phyloP scores from a whole-genome alignment of 2,329 filamentous ascomycete species.

The Chalara sp. region DNA sequence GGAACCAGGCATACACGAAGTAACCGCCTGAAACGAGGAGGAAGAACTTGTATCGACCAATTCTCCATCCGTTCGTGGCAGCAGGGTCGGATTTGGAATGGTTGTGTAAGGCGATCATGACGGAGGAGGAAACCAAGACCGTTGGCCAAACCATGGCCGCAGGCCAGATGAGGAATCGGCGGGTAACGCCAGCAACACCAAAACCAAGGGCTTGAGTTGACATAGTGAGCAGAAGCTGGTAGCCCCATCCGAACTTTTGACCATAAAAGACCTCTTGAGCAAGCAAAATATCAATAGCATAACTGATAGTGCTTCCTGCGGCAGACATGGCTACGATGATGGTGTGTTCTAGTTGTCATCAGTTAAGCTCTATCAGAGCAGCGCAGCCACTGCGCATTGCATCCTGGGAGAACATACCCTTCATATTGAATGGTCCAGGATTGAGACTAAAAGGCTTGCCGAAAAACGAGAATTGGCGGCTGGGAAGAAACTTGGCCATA shows the following conservation, averaged over 20 bases:
- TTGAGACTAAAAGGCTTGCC: constrained; percentile 37
- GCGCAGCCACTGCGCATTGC: no score
- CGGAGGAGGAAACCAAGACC: constrained; percentile 41
- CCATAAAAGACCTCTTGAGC: constrained; percentile 68
- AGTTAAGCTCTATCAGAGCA: no score
- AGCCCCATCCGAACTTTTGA: constrained; percentile 57
- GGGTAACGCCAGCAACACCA: constrained; percentile 52
- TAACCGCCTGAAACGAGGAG: constrained; percentile 31
- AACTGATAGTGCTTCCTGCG: constrained; percentile 36
- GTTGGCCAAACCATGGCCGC: constrained; percentile 61
- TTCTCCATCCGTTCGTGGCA: constrained; percentile 43
- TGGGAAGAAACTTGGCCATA: constrained; percentile 8
- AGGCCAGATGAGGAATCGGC: constrained; percentile 51
- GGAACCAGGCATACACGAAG: constrained; percentile 46
- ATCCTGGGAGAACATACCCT: constrained; percentile 23
- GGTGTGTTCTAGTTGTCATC: constrained; percentile 42
- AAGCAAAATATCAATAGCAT: constrained; percentile 68
- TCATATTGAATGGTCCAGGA: constrained; percentile 61
- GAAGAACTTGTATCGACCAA: constrained; percentile 31
- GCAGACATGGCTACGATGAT: constrained; percentile 55
- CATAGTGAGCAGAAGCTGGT: constrained; percentile 52
- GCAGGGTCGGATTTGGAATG: constrained; percentile 44
- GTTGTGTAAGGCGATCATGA: constrained; percentile 48
- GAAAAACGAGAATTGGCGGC: constrained; percentile 29
- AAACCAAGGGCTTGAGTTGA: constrained; percentile 59